These are phyloP conservation scores for Atkinsonella texensis DNA, from an alignment of 2,329 filamentous ascomycete species.

Conservation along the genomic window DNA sequence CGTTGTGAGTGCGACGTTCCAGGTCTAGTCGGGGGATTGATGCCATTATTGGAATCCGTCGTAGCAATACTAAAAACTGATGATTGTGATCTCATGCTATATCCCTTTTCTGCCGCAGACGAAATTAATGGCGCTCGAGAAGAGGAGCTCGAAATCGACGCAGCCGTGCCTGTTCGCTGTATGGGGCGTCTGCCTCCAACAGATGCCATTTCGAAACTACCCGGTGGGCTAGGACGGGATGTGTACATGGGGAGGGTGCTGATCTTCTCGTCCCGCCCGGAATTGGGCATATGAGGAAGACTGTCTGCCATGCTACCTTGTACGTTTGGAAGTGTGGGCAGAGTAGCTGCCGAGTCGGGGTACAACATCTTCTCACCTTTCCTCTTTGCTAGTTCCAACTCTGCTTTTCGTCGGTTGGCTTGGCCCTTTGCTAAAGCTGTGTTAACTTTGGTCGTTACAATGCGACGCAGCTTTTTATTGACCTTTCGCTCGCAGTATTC, in stretches of 20 bases:
- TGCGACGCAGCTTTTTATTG: constrained; percentile 70
- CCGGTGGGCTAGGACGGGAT: constrained; percentile 45
- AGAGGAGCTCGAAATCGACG: constrained; percentile 47
- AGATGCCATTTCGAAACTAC: constrained; percentile 38
- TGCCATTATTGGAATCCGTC: constrained; percentile 9
- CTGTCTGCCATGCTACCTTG: constrained; percentile 28
- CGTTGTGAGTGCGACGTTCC: constrained; percentile 25
- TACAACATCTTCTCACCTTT: constrained; percentile 35
- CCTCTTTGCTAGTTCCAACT: constrained; percentile 38
- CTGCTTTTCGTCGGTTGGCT: constrained; percentile 41
- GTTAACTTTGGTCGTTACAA: constrained; percentile 78
- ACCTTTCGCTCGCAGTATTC: constrained; percentile 89
- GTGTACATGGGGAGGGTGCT: constrained; percentile 50
- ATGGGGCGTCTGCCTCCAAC: constrained; percentile 39
- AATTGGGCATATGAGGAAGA: constrained; percentile 44
- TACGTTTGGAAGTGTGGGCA: constrained; percentile 46
- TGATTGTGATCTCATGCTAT: constrained; percentile 23
- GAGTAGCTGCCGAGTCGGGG: constrained; percentile 48
- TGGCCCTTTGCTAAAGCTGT: constrained; percentile 76
- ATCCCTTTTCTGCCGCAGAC: constrained; percentile 50
- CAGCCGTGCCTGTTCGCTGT: constrained; percentile 39
- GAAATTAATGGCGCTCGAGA: constrained; percentile 51
- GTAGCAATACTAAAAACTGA: constrained; percentile 24
- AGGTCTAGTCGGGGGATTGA: constrained; percentile 19
- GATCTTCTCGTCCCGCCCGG: constrained; percentile 48